Conservation (phyloP, 495 filamentous ascomycete genomes). For the Penicillium pulvis region DNA sequence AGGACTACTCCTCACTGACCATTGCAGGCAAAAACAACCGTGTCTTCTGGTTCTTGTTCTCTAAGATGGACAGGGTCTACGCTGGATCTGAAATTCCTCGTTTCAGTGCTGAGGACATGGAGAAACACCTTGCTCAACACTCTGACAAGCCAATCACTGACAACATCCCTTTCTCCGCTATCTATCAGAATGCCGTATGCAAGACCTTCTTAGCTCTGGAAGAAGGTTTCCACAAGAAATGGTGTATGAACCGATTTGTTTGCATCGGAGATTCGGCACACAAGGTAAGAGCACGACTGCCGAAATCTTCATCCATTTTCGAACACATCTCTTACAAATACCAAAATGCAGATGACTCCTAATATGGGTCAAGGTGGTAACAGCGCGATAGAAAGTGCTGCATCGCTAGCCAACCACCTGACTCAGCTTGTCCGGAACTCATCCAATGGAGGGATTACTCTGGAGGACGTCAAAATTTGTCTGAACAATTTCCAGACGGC, state of each 20-base stretch:
- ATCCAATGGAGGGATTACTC: neutral
- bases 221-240: slow-evolving; percentile 19
- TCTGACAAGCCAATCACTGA: slow-evolving; percentile 1
- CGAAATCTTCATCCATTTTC: neutral
- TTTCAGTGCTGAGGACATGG: neutral
- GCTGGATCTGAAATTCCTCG: slow-evolving; percentile 8
- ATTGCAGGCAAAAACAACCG: slow-evolving; percentile 12
- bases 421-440: neutral
- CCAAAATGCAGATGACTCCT: slow-evolving; percentile 10
- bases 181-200: slow-evolving; percentile 6
- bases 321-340: neutral
- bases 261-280: slow-evolving; percentile 30
- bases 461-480: neutral
- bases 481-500: neutral
- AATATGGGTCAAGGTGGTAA: slow-evolving; percentile 17
- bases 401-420: slow-evolving; percentile 5
- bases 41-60: slow-evolving; percentile 17
- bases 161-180: slow-evolving; percentile 1
- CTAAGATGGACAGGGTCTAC: slow-evolving; percentile 10
- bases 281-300: slow-evolving; percentile 20
- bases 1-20: slow-evolving; percentile 10
- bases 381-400: slow-evolving; percentile 13
- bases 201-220: slow-evolving; percentile 17
- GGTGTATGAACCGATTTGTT: slow-evolving; percentile 18
- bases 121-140: neutral